A percentile compares a stretch with the other conserved stretches of the same genome.
phyloP scores from a whole-genome alignment of 495 filamentous ascomycete genomes.

The Lentithecium fluviatile region DNA sequence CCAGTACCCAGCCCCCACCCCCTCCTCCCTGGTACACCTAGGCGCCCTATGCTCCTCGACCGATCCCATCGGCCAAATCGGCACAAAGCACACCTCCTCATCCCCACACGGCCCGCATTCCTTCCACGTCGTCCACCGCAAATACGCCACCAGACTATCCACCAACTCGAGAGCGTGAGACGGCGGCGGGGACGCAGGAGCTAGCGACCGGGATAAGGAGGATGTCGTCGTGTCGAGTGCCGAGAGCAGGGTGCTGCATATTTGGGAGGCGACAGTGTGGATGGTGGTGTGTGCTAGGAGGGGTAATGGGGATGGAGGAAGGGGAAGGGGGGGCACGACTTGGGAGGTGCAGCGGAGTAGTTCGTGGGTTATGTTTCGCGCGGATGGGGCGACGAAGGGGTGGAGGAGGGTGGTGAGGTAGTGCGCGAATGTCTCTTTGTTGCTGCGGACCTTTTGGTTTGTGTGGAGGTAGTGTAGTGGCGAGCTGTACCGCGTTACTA shows the following conservation, averaged over 20 bases:
- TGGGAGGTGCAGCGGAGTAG: constrained; percentile 52
- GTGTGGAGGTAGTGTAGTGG: constrained; percentile 51
- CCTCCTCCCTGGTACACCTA: constrained; percentile 43
- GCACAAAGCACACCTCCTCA: constrained; percentile 64
- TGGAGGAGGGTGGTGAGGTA: constrained; percentile 51
- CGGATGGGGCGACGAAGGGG: constrained; percentile 53
- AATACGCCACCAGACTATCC: constrained; percentile 47
- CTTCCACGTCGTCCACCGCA: constrained; percentile 64
- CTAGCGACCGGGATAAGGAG: background rate
- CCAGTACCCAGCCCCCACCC: constrained; percentile 23
- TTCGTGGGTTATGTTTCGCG: constrained; percentile 43
- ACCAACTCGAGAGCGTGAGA: constrained; percentile 31
- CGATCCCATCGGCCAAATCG: constrained; percentile 64
- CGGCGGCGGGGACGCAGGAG: background rate
- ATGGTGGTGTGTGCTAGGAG: constrained; percentile 46
- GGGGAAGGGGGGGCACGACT: constrained; percentile 42
- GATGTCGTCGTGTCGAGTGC: constrained; percentile 34
- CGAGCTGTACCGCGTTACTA: constrained; percentile 57
- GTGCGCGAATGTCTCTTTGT: constrained; percentile 41
- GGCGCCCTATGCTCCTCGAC: constrained; percentile 55
- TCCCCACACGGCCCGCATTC: constrained; percentile 54
- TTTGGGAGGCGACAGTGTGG: constrained; percentile 46
- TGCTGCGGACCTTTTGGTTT: constrained; percentile 40
- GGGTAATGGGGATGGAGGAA: constrained; percentile 22
- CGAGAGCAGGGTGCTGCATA: constrained; percentile 54